Evolutionary conservation across 441 rosid genomes (phyloP), one percentile per base, ranked within the genome.

Genomic region (Brassica hybrid): DNA sequence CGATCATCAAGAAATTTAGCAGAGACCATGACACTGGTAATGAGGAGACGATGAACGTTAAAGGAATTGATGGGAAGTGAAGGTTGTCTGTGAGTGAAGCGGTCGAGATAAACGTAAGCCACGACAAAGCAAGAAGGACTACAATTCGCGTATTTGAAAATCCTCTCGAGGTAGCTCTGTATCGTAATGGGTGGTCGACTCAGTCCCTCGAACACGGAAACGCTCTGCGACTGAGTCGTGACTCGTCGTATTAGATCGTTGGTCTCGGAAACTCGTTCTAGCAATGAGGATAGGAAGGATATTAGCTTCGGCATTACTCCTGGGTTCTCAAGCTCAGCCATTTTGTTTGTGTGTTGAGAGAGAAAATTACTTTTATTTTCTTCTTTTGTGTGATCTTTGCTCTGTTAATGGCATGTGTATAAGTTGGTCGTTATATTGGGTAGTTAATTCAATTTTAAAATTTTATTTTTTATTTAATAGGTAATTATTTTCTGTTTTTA

Each of bases 1-100:
- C 84, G 77, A 78, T 94, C 98, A 79, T 94, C 98, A 89, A 94
- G 87, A 86, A 94, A 94, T 81, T 94, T 94, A 23, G 95, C 96
- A 36, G 98, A 83, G 56, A 91, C 88, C 92, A 94, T 81, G 83
- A 94, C 91, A 78, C 97, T 94, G 2, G 98, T 90, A 43, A 94
- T 88, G 60, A 94, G 89, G 71, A 94, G 81, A 48, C 98, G 96
- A 79, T 94, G 98, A 65, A 94, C 95, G 56, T 88, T 94, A 84
- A 90, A 82, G 67, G 97, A 90, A 81, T 86, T 88, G 87, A 92
- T 82, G 17, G 96, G 96, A 80, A 92, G 78, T 6, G 86, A 83
- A 30, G 97, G 89, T 65, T 91, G 98, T 52, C 76, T 80, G 3
- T 91, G 95, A 65, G 89, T 76, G 76, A 94, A 94, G 66, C 97